Conservation (phyloP, 2,329 filamentous ascomycete genomes). For the Nigrospora osmanthi region DNA sequence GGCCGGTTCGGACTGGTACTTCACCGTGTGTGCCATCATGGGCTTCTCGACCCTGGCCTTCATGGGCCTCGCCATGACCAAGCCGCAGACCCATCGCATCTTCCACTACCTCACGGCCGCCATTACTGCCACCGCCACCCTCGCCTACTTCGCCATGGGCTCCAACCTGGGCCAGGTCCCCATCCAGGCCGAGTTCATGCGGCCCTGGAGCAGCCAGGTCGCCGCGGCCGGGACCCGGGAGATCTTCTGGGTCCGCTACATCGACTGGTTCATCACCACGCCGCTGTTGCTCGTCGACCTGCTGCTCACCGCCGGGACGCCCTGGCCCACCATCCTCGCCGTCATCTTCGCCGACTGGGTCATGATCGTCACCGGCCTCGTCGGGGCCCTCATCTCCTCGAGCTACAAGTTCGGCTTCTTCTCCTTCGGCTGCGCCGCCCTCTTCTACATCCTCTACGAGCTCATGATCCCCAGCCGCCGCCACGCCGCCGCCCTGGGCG, state of each 20-base stretch:
- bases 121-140: constrained; percentile 49
- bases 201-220: constrained; percentile 28
- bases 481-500: constrained; percentile 46
- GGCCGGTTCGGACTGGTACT: constrained; percentile 56
- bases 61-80: constrained; percentile 41
- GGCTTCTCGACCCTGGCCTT: constrained; percentile 43
- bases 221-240: constrained; percentile 46
- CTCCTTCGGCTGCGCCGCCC: constrained; percentile 43
- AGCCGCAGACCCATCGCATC: constrained; percentile 45
- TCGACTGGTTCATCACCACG: constrained; percentile 57
- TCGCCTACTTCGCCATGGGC: constrained; percentile 62
- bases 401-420: constrained; percentile 65
- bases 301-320: constrained; percentile 55
- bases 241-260: constrained; percentile 60
- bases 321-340: constrained; percentile 56
- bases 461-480: constrained; percentile 46
- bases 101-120: constrained; percentile 58
- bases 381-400: constrained; percentile 55
- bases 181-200: constrained; percentile 51
- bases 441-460: constrained; percentile 54
- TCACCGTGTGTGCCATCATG: constrained; percentile 54
- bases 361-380: constrained; percentile 60
- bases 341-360: constrained; percentile 55
- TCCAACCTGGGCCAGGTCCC: constrained; percentile 56
- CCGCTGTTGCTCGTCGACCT: constrained; percentile 56